Evolutionary conservation across 2,329 filamentous ascomycete species (phyloP).

Genomic region (Trichophyton equinum): DNA sequence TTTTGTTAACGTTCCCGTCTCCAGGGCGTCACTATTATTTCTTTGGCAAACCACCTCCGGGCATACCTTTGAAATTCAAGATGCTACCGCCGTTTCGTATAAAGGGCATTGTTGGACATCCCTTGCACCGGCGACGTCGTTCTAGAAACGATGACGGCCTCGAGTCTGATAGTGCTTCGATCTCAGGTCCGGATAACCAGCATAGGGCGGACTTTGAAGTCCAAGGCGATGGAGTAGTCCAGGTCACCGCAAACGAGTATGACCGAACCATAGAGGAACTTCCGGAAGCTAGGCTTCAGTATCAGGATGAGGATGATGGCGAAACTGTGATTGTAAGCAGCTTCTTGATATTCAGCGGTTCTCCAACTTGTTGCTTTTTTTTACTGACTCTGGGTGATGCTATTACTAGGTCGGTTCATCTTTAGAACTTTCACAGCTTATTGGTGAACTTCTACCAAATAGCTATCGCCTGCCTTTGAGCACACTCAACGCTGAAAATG

Average conservation of each 20-base stretch:
- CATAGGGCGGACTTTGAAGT: not conserved
- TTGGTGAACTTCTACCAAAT: constrained; percentile 29
- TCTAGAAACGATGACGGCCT: not conserved
- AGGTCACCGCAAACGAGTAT: constrained; percentile 32
- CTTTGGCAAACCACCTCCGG: not conserved
- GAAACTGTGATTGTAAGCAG: constrained; percentile 34
- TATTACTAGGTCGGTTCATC: constrained; percentile 34
- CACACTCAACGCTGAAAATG: not conserved
- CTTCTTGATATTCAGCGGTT: not conserved
- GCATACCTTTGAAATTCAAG: not conserved
- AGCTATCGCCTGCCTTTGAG: not conserved
- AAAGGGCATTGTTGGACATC: constrained; percentile 20
- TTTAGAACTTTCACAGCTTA: constrained; percentile 34
- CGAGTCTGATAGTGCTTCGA: not conserved
- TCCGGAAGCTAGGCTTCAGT: constrained; percentile 32
- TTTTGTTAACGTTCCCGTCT: not conserved
- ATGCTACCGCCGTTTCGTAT: constrained; percentile 34
- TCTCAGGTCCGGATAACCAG: not conserved
- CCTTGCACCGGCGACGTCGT: not conserved
- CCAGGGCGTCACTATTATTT: not conserved
- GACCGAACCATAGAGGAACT: constrained; percentile 30
- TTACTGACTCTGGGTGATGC: not conserved
- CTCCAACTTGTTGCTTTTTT: not conserved
- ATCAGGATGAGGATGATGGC: constrained; percentile 36
- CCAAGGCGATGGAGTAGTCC: constrained; percentile 24